Evolutionary conservation across 2,329 filamentous ascomycete genomes (phyloP).

Genomic region (Moelleriella libera): DNA sequence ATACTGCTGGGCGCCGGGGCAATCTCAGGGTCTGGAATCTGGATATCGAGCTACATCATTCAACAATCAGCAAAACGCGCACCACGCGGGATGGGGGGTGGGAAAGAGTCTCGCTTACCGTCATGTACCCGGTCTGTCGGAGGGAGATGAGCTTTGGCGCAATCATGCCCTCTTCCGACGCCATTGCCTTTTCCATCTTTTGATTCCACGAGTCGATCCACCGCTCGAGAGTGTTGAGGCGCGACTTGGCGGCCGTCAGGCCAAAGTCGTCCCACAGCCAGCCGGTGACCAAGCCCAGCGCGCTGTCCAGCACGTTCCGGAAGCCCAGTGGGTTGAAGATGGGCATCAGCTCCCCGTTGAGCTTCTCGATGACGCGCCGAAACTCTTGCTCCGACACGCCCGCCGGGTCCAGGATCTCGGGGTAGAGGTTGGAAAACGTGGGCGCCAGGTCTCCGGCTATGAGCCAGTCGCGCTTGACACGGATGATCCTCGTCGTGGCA

Average conservation of each 20-base stretch:
- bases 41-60: constrained; percentile 52
- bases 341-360: constrained; percentile 65
- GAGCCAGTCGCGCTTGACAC: constrained; percentile 86
- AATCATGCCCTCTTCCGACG: constrained; percentile 33
- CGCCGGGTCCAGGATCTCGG: constrained; percentile 80
- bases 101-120: constrained; percentile 30
- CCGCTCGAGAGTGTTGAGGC: constrained; percentile 54
- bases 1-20: constrained; percentile 33
- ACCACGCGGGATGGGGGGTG: neutral
- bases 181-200: constrained; percentile 44
- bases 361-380: constrained; percentile 61
- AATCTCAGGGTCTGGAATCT: constrained; percentile 66
- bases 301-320: constrained; percentile 65
- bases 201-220: constrained; percentile 84
- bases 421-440: constrained; percentile 88
- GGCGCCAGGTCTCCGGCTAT: constrained; percentile 78
- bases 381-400: constrained; percentile 79
- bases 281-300: constrained; percentile 70
- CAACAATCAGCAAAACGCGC: neutral
- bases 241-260: constrained; percentile 58
- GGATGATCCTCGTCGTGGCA: constrained; percentile 71
- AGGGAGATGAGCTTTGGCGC: constrained; percentile 64
- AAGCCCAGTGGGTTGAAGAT: constrained; percentile 67
- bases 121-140: constrained; percentile 78
- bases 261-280: constrained; percentile 94